Base-by-base conservation (phyloP, 1,284 basidiomycete genomes). In the Malassezia furfur region DNA sequence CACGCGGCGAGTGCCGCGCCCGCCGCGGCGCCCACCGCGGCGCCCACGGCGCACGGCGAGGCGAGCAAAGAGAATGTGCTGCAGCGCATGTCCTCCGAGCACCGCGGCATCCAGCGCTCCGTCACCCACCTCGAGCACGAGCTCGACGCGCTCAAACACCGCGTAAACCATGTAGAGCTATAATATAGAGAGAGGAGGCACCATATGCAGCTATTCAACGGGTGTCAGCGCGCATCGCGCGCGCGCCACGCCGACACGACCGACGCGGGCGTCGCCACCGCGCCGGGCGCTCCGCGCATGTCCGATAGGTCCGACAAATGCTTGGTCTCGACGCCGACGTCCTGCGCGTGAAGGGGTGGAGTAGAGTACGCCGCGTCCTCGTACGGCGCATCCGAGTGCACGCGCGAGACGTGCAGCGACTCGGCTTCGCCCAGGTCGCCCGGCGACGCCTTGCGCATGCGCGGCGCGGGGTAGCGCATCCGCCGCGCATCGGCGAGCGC, bases 401-500 rank as follows among this genome's bases (percentile, higher is more conserved):
- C 25, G 25, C 25, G 25, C 14, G 43, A 12, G 11, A 22, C 43
- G 15, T 11, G 43, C 15, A 30, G 14, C 21, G 43, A 21, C 7
- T 45, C 43, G 17, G 25, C 14, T 5, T 45, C 41, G 30, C 41
- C 43, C 9, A 9, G 14, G 14, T 45, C 43, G 21, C 25, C 11
- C n/a, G 43, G 43, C 6, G 43, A 19, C n/a, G 43, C 21, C 17
- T 11, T 10, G 28, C 22, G 49, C 9, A 32, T 37, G 15, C n/a
- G 36, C 5, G 30, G 32, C 14, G 34, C n/a, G 31, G 50, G 41
- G n/a, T 39, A 56, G 37, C 39, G 46, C 37, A 34, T 31, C 12
- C 61, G 54, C 5, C 60, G 59, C 5, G 54, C 52, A 7, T 59
- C 56, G 14, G 57, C 48, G 0, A 67, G 59, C 12, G 70, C 48